These are phyloP conservation scores for Vanilla planifolia DNA, from an alignment of 106 monocot species.

Conservation along the genomic window DNA sequence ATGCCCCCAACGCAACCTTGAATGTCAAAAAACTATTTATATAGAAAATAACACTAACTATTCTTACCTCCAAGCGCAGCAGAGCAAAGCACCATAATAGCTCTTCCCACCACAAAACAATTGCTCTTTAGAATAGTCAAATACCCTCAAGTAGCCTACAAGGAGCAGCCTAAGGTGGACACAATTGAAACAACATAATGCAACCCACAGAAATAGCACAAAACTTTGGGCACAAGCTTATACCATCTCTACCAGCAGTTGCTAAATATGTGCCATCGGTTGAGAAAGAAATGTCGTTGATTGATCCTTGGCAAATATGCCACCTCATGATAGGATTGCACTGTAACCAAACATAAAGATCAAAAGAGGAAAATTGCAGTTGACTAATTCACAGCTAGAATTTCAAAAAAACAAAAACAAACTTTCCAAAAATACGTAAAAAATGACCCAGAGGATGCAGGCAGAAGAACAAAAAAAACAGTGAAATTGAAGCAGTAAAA, in stretches of 20 bases:
- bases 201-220: background rate
- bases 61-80: conserved; percentile 94
- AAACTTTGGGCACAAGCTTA: conserved; percentile 1
- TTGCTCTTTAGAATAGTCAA: conserved; percentile 79
- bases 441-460: too few species aligned
- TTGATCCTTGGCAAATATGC: conserved; percentile 96
- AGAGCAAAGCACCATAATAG: conserved; percentile 92
- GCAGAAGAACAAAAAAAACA: too few species aligned
- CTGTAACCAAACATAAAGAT: conserved; percentile 33
- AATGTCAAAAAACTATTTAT: conserved; percentile 2
- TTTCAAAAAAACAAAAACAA: background rate
- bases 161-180: background rate
- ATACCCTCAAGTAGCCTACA: conserved; percentile 94
- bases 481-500: too few species aligned
- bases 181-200: background rate
- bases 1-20: too few species aligned
- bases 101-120: conserved; percentile 93
- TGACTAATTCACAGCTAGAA: too few species aligned
- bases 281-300: conserved; percentile 90
- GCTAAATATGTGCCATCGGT: conserved; percentile 73
- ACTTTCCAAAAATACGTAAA: background rate
- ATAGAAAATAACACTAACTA: background rate
- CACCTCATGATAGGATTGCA: conserved; percentile 88
- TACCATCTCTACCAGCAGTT: conserved; percentile 95
- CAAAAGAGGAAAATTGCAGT: background rate